Evolutionary conservation across 768 basidiomycete genomes (phyloP), one percentile per base, ranked within the genome.

Genomic region (Suillus tomentosus): DNA sequence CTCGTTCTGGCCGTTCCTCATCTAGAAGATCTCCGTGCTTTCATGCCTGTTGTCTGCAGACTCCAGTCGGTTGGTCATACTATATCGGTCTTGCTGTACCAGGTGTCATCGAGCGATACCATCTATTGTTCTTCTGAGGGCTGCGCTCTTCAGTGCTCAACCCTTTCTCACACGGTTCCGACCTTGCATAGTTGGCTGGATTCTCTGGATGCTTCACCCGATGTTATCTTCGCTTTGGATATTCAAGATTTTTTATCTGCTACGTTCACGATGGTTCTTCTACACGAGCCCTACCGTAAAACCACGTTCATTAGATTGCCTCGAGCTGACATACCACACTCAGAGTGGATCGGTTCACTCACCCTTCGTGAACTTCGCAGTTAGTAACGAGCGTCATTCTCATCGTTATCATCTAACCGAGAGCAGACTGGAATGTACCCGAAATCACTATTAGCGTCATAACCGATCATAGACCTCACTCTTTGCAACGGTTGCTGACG

Each of bases 401-500:
- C 70, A 31, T 42, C 37, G 42, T 8, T 24, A 22, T 61, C 9
- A 22, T 60, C 36, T 63, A 45, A 60, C 34, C 34, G 5, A 48
- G 51, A 22, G 31, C 65, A 95, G 94, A 87, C 71, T 95, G 92
- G 92, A 82, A 92, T 66, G 71, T 75, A 2, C 91, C 92, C 11
- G 80, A 76, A 39, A 77, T 95, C 39, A 89, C 90, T 31, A 76
- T 95, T 50, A 85, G 82, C 60, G 81, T 95, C 45, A 90, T 94
- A 62, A 95, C 94, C 0, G 87, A 92, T 68, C 81, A 90, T 69
- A 84, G 94, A 39, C 88, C 92, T 10, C 72, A 76, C 27, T 95
- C 94, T 2, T 83, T 95, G 2, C 70, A 69, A 15, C 87, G 94
- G 13, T 80, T 95, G 0, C 72, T 95, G 11, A 64, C 71, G 17